phyloP scores from a whole-genome alignment of 169 alveolate species.

The Cryptosporidium ryanae region DNA sequence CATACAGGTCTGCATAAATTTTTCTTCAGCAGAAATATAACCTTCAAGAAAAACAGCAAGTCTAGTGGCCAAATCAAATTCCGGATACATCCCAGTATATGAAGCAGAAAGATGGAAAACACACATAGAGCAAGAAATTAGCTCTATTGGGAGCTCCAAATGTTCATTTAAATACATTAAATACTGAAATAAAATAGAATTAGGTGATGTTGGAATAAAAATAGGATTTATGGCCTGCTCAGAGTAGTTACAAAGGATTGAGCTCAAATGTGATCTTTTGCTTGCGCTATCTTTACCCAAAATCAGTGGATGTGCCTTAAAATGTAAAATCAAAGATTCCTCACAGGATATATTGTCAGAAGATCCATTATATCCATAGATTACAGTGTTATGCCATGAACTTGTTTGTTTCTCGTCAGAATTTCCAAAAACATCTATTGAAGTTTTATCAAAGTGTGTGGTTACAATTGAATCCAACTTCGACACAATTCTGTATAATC shows the following conservation, averaged over 20 bases:
- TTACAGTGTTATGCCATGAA: constrained; percentile 26
- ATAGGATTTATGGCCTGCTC: constrained; percentile 34
- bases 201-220: constrained; percentile 37
- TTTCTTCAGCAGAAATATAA: not conserved
- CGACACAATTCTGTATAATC: constrained; percentile 7
- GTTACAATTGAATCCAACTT: constrained; percentile 24
- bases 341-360: constrained; percentile 32
- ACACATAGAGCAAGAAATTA: constrained; percentile 32
- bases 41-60: constrained; percentile 33
- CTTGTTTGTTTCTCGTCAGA: constrained; percentile 15
- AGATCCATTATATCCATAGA: not conserved
- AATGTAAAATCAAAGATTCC: constrained; percentile 8
- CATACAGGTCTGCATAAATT: constrained; percentile 12
- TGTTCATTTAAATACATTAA: constrained; percentile 50
- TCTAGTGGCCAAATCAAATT: constrained; percentile 28
- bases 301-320: constrained; percentile 27
- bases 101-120: constrained; percentile 58
- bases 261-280: constrained; percentile 12
- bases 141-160: constrained; percentile 41
- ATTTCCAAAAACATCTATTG: constrained; percentile 1
- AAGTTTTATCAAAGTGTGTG: not conserved
- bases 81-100: constrained; percentile 70
- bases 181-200: constrained; percentile 42
- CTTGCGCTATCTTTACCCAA: not conserved
- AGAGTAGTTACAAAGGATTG: constrained; percentile 15